Evolutionary conservation across 495 filamentous ascomycete species (phyloP), one percentile per base, ranked within the genome.

Genomic region (Penicillium cataractarum): DNA sequence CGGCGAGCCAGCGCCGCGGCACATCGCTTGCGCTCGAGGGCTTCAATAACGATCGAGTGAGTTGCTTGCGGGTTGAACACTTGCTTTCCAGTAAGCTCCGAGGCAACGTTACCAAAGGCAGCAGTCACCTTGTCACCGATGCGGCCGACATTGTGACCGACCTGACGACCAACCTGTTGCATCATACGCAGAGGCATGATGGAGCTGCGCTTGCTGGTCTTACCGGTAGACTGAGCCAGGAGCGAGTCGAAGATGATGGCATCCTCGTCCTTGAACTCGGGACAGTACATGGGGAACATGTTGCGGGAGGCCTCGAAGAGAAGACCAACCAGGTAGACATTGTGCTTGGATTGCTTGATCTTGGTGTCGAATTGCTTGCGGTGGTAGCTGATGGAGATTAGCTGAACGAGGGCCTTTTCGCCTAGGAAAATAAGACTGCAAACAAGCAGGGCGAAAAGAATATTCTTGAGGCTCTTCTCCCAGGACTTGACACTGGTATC

Each of bases 301-400:
- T 83, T 81, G 35, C 92, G 82, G 13, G 92, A 97, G 8, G 92
- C 92, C 54, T 99, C 93, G 75, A 93, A 98, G 54, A 99, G 84
- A 12, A 92, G 76, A 15, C 90, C 86, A 4, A 99, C 79, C 21
- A 97, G 84, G 64, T 84, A 81, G 48, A 97, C 82, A 58, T 92
- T 89, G 60, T 84, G 89, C 76, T 99, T 98, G 35, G 92, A 95
- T 46, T 90, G 86, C 64, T 92, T 89, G 80, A 99, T 97, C 62
- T 90, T 88, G 31, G 83, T 78, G 62, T 92, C 88, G 74, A 98
- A 98, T 62, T 97, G 95, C 66, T 93, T 90, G 61, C 92, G 90
- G 74, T 99, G 94, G 73, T 99, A 99, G 60, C 89, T 89, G 71
- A 99, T 92, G 49, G 90, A 94, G 72, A 98, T 96, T 37, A 97